phyloP scores from a whole-genome alignment of 2,329 filamentous ascomycete species.

The Scedosporium apiospermum region DNA sequence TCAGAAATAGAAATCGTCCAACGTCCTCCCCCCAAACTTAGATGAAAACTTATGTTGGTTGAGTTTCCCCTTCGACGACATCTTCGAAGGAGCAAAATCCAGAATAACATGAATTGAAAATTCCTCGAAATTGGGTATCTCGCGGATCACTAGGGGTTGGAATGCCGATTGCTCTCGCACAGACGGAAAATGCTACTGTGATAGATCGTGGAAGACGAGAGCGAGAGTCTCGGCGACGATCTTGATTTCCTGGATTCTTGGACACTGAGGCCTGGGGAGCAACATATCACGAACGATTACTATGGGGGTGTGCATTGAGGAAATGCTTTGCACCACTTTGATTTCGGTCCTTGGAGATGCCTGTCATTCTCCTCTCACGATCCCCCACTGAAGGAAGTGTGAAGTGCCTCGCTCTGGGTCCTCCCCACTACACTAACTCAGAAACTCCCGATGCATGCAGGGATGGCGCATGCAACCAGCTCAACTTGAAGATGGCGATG shows the following conservation, averaged over 20 bases:
- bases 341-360: no score
- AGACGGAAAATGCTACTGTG: not conserved
- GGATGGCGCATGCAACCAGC: not conserved
- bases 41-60: not conserved
- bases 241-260: not conserved
- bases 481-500: not conserved
- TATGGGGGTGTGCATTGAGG: not conserved
- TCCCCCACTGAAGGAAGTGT: no score
- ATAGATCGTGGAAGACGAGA: not conserved
- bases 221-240: not conserved
- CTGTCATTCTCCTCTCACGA: no score
- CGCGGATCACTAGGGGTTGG: not conserved
- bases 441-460: conserved; percentile 4
- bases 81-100: no score
- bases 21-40: not conserved
- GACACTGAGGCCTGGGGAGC: not conserved
- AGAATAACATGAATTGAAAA: no score
- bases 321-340: not conserved
- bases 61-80: not conserved
- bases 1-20: not conserved
- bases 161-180: not conserved
- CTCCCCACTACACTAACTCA: not conserved
- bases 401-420: no score
- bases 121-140: not conserved
- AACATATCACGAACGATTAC: not conserved